Base-by-base conservation (phyloP, 257 asterid species). In the Plantago elongata region DNA sequence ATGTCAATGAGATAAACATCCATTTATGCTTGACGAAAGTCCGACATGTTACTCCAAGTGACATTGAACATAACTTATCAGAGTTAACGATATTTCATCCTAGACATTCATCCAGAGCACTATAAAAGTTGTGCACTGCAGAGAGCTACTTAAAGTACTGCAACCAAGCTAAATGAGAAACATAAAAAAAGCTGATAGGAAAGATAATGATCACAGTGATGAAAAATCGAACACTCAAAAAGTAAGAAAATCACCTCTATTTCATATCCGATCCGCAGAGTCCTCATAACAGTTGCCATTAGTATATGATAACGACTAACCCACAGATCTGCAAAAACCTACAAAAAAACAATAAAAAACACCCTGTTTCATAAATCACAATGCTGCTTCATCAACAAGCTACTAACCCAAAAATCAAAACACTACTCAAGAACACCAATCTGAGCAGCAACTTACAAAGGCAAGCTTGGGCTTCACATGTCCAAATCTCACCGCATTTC, bases 321-420 rank as follows among this genome's bases (percentile, higher is more conserved):
- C 74, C 73, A 69, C 64, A 89, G 75, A 84, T 82, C 90, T 58
- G 92, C 83, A 75, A 93, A 93, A 30, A 89, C 89, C 99, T 93
- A 66, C 78, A 67, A 48, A 45, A 54, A 66, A 54, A 71, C 22
- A 64, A 14, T 50, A 65, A 73, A 63, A 44, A 63, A 44, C 57
- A 46, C 30, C 66, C 63, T 12, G 45, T 74, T 52, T 69, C 13
- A 22, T 22, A 22, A 22, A 22, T 22, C 27, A 65, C 45, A 66
- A 54, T 44, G 61, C 57, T 11, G 44, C 62, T 57, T 52, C 47
- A 47, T 37, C 65, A 52, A 55, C 64, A 60, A 62, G 30, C 55
- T 7, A 63, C 57, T 34, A n/a, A 51, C 22, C 55, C 48, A 17
- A 47, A 56, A 37, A 22, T 66, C 7, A 38, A 48, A 38, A 13